phyloP scores from a whole-genome alignment of 352 stramenopile genomes.

The Phytopythium oedochilum region DNA sequence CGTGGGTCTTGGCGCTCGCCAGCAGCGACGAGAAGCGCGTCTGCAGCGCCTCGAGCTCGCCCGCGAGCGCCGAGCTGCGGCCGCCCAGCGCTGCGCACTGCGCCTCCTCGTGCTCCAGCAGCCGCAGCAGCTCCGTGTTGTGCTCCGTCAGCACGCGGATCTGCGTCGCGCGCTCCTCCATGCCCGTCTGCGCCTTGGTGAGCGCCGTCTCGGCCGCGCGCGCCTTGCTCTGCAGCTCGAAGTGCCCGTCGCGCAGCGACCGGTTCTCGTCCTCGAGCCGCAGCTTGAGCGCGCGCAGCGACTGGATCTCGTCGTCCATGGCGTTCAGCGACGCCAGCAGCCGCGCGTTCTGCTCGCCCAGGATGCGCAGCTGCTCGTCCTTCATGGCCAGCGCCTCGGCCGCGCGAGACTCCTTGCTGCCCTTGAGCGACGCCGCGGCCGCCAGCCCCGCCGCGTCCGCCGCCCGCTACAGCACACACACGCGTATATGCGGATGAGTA shows the following conservation, averaged over 20 bases:
- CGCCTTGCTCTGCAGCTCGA: constrained; percentile 89
- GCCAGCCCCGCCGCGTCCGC: constrained; percentile 30
- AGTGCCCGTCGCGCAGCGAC: constrained; percentile 90
- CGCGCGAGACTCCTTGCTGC: constrained; percentile 84
- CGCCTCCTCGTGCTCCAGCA: constrained; percentile 93
- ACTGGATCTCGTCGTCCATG: constrained; percentile 73
- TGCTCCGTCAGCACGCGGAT: constrained; percentile 93
- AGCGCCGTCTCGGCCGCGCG: constrained; percentile 85
- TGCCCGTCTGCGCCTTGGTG: constrained; percentile 64
- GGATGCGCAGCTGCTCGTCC: constrained; percentile 93
- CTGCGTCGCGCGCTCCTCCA: constrained; percentile 91
- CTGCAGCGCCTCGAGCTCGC: constrained; percentile 83
- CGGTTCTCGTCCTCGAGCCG: constrained; percentile 90
- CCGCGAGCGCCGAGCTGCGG: constrained; percentile 49
- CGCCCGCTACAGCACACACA: not conserved
- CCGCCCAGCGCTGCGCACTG: constrained; percentile 64
- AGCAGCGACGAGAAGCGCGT: constrained; percentile 89
- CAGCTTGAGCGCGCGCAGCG: constrained; percentile 55
- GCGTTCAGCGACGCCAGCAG: constrained; percentile 85
- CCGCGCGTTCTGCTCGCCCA: constrained; percentile 91
- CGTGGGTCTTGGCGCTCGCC: constrained; percentile 90
- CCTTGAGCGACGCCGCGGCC: constrained; percentile 48
- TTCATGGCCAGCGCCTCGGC: constrained; percentile 94
- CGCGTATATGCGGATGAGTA: too few relatives aligned
- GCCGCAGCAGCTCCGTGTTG: constrained; percentile 92